Base-by-base conservation (phyloP, 2,329 filamentous ascomycete genomes). In the Westerdykella aurantiaca region DNA sequence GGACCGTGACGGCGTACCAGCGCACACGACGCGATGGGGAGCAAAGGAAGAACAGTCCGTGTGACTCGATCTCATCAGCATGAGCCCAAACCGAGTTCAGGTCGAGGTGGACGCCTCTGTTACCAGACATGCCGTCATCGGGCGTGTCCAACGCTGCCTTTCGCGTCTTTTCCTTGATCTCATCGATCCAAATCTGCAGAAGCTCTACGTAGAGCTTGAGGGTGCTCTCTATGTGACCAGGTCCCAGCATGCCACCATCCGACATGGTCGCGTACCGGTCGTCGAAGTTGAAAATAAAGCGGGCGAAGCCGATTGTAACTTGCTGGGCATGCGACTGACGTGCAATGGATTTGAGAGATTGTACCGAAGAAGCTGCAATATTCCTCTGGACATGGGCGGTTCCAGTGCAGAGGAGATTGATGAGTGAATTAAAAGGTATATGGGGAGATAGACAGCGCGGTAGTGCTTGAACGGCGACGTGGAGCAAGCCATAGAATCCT, bases 271-370 rank as follows among this genome's bases (percentile, higher is more conserved):
- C 88, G 66, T 98, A 98, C 18, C 90, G 83, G 53, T 95, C 90
- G 65, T 98, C 94, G 64, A 97, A 98, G 55, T 93, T 95, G 72
- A 98, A 98, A 42, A 98, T 98, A 68, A 97, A 98, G 21, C 90
- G 79, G 31, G 93, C 88, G 68, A 98, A 98, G 0, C 93, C 91
- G 68, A 94, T 95, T 0, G 90, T 95, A 3, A 98, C 93, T 65
- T 93, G 87, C 55, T 98, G 89, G 0, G 93, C 90, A 68, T 95
- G 86, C 6, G 85, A 87, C 60, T 98, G 93, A 25, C 87, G 80
- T 10, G 94, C 93, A 57, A 98, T 98, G 0, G 91, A 91, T 64
- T 96, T 97, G 13, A 98, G 70, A 1, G 93, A 96, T 54, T 90
- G 86, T 3, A 89, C 87, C 1, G 94, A 97, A 0, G 93, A 96